Percentiles rank a stretch among this genome's conserved stretches.
phyloP scores from a whole-genome alignment of 2,329 filamentous ascomycete genomes.

The Camillea tinctor region DNA sequence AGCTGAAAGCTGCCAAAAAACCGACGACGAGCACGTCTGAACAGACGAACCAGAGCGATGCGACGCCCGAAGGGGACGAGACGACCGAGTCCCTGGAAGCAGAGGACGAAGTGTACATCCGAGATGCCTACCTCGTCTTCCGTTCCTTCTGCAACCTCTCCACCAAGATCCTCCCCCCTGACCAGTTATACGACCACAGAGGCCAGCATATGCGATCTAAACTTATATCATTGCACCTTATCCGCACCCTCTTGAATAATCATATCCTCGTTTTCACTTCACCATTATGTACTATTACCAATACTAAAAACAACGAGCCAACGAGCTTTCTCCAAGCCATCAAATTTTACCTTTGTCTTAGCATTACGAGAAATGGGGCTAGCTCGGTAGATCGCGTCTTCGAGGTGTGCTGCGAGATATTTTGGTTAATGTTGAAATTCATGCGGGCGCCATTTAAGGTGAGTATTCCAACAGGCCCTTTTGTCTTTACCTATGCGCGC shows the following conservation, averaged over 20 bases:
- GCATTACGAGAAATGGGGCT: conserved; percentile 90
- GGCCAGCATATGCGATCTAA: conserved; percentile 98
- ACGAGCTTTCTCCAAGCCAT: conserved; percentile 92
- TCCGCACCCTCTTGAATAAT: conserved; percentile 93
- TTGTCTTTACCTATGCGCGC: not conserved
- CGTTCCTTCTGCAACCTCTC: conserved; percentile 96
- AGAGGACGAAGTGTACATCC: conserved; percentile 94
- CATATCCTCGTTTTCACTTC: conserved; percentile 89
- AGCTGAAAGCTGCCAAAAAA: conserved; percentile 50
- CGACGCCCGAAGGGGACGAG: conserved; percentile 53
- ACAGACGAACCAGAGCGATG: conserved; percentile 52
- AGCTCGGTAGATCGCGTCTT: conserved; percentile 91
- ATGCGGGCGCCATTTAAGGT: conserved; percentile 93
- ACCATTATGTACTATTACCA: conserved; percentile 86
- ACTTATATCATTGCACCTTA: conserved; percentile 89
- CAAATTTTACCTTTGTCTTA: conserved; percentile 95
- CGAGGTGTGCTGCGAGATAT: conserved; percentile 94
- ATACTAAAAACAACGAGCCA: conserved; percentile 82
- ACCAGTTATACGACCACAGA: conserved; percentile 88
- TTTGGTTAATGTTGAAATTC: conserved; percentile 94
- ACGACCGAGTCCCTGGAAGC: conserved; percentile 60
- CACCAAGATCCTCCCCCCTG: conserved; percentile 83
- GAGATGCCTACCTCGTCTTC: conserved; percentile 96
- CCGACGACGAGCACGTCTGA: conserved; percentile 50
- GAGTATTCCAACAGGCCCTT: conserved; percentile 27